These are phyloP conservation scores for Paramyrothecium sp. DNA, from an alignment of 2,329 filamentous ascomycete genomes.

Conservation along the genomic window DNA sequence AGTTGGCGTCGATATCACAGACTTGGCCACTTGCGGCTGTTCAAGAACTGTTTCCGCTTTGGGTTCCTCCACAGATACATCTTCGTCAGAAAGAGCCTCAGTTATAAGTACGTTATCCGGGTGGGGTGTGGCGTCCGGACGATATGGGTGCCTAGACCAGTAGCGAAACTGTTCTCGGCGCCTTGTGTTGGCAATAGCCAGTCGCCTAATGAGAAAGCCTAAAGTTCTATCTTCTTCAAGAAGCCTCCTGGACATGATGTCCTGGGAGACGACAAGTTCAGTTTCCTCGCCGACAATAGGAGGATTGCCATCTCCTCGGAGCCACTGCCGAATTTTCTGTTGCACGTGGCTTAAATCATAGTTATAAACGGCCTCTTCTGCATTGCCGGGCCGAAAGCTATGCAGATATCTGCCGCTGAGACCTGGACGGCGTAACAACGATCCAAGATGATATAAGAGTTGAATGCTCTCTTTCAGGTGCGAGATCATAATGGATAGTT, in stretches of 20 bases:
- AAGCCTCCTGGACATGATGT: neutral
- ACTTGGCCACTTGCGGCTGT: neutral
- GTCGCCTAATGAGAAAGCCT: neutral
- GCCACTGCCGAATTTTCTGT: neutral
- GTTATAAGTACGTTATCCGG: neutral
- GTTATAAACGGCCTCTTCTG: neutral
- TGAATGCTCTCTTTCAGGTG: neutral
- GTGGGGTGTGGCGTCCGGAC: neutral
- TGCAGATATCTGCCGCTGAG: neutral
- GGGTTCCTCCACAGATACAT: too few species aligned
- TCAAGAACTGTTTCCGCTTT: neutral
- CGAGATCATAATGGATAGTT: neutral
- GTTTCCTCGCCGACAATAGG: neutral
- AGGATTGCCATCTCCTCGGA: neutral
- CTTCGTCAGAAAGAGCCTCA: neutral
- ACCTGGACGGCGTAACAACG: neutral
- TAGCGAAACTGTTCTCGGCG: slow-evolving; percentile 6
- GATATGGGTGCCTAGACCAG: slow-evolving; percentile 5
- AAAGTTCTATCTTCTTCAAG: neutral
- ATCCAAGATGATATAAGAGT: neutral
- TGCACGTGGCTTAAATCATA: neutral
- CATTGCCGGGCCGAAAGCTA: neutral
- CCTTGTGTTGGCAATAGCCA: slow-evolving; percentile 6
- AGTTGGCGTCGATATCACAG: neutral
- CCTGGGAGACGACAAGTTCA: neutral